These are phyloP conservation scores for Phytophthora multivora DNA, from an alignment of 352 stramenopile genomes.

Conservation along the genomic window DNA sequence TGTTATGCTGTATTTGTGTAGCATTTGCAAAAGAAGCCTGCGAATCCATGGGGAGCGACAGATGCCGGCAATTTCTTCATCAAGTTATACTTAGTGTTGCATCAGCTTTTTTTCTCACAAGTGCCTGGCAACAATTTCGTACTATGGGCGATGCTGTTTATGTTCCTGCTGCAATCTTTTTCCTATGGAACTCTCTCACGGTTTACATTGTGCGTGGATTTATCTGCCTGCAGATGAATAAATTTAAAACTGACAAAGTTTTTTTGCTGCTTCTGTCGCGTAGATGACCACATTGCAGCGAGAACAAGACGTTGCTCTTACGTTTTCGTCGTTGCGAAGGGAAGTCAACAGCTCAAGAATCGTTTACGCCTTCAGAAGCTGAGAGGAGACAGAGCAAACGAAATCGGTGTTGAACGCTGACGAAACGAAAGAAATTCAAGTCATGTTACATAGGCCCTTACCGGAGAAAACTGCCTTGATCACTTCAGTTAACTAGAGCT, in stretches of 20 bases:
- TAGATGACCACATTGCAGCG: conserved; percentile 49
- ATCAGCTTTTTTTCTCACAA: conserved; percentile 38
- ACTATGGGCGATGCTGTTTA: conserved; percentile 42
- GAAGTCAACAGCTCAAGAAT: conserved; percentile 73
- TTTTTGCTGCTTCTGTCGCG: neutral
- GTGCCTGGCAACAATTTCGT: conserved; percentile 46
- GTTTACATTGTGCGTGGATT: conserved; percentile 44
- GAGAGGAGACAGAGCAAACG: conserved; percentile 7
- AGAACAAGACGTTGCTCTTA: conserved; percentile 54
- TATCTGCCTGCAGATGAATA: neutral
- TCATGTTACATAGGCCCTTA: conserved; percentile 9
- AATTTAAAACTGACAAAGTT: neutral
- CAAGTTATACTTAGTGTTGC: conserved; percentile 80
- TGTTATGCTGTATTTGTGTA: conserved; percentile 10
- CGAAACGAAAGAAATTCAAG: neutral
- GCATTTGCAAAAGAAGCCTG: conserved; percentile 76
- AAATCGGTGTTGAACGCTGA: conserved; percentile 4
- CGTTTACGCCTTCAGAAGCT: conserved; percentile 59
- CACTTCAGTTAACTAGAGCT: conserved; percentile 17
- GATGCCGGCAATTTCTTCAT: conserved; percentile 86
- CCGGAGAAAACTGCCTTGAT: conserved; percentile 6
- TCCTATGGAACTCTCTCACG: conserved; percentile 60
- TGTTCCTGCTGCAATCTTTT: conserved; percentile 42
- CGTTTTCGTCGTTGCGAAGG: conserved; percentile 55
- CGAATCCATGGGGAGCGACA: conserved; percentile 72